These are phyloP conservation scores for Striga hermonthica DNA, from an alignment of 305 asterid genomes.

Conservation along the genomic window DNA sequence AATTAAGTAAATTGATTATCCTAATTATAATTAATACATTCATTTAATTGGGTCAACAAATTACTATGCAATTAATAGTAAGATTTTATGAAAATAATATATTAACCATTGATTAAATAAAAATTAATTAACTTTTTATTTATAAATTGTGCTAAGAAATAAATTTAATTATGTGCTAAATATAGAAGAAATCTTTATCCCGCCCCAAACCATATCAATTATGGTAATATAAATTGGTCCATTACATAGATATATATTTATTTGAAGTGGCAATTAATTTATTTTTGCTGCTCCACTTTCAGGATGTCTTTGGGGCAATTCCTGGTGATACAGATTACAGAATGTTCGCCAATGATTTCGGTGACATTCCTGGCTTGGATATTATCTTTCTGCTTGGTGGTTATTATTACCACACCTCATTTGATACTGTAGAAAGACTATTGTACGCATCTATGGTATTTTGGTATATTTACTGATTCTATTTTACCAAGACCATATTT, in stretches of 20 bases:
- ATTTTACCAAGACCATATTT: conserved; percentile 29
- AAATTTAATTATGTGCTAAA: too few relatives aligned
- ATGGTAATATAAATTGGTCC: too few relatives aligned
- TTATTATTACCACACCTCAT: conserved; percentile 89
- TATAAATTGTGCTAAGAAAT: too few relatives aligned
- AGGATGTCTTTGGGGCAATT: conserved; percentile 86
- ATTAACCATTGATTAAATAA: too few relatives aligned
- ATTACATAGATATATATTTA: not conserved
- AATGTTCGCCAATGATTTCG: conserved; percentile 84
- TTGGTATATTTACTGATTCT: conserved; percentile 47
- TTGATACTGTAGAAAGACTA: conserved; percentile 98
- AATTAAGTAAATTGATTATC: too few relatives aligned
- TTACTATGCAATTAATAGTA: too few relatives aligned
- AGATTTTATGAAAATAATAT: too few relatives aligned
- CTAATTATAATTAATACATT: too few relatives aligned
- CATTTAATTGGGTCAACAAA: too few relatives aligned
- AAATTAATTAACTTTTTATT: too few relatives aligned
- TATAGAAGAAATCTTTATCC: too few relatives aligned
- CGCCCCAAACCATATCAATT: too few relatives aligned
- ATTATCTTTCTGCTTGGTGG: conserved; percentile 95
- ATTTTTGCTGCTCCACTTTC: conserved; percentile 36
- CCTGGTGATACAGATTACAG: conserved; percentile 99
- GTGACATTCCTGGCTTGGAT: conserved; percentile 98
- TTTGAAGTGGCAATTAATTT: conserved; percentile 2
- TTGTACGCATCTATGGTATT: conserved; percentile 78